Evolutionary conservation across 768 basidiomycete genomes (phyloP), one percentile per base, ranked within the genome.

Genomic region (Lyophyllum atratum): DNA sequence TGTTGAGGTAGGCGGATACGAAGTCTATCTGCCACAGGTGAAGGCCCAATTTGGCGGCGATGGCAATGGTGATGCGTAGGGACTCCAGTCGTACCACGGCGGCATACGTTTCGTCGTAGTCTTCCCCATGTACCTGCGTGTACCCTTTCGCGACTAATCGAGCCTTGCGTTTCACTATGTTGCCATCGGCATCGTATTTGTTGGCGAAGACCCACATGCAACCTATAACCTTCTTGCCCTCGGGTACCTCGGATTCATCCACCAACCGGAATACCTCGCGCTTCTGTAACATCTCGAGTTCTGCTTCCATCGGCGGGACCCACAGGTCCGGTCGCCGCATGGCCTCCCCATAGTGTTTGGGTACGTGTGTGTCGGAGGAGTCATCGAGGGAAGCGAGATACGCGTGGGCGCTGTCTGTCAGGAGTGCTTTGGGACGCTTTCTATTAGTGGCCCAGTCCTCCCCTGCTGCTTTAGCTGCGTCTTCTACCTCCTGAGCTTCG

Each of bases 91-190:
- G 29, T 5, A 31, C 29, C 5, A 31, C 29, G 11, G 62, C 61
- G 1, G 61, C 48, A 0, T 62, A 56, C 21, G 60, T 63, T n/a
- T 65, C 50, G 45, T 57, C 29, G 56, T 56, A 75, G 54, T 75
- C 72, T 9, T 74, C 47, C 1, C 77, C 74, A 2, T 59, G 64
- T 3, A 68, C 55, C 60, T 78, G 77, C 0, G 63, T 58, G 62
- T 66, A 77, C 0, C 66, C 64, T 46, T 66, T 61, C 28, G 62
- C 63, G 0, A 68, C 63, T 15, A 66, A 22, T 1, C 61, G 52
- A 0, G 61, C 65, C 62, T 78, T 77, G 56, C 69, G 60, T 4
- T 64, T 55, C 0, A 55, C 50, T 25, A 75, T 50, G 0, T 60
- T 60, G 9, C 75, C 74, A 9, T 63, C 43, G 5, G 55, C 60